Base-by-base conservation (phyloP, 192 early-diverging fungal genomes). In the Umbelopsis ramanniana region DNA sequence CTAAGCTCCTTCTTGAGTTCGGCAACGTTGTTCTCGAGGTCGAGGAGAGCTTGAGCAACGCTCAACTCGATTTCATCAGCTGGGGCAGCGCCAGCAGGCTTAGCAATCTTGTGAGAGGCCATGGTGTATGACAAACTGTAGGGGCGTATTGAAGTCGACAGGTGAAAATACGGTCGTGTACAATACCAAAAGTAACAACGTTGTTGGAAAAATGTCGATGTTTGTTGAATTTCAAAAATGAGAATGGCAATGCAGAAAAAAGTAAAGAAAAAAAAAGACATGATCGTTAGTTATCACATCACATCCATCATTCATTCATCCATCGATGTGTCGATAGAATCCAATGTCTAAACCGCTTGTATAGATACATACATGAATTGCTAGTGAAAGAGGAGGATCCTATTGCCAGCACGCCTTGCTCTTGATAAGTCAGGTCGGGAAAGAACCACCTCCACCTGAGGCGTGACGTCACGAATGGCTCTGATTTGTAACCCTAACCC, bases 1-100 rank as follows among this genome's bases (percentile, higher is more conserved):
- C 93, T 90, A 75, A 98, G 89, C 75, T 98, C 97, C 83, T 92
- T 93, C 93, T 96, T 97, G 80, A 99, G 91, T 80, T 99, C 97
- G 72, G 93, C 84, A 76, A 95, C 95, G 89, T 93, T 96, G 74
- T 91, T 87, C 90, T 98, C 95, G 70, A 98, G 88, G 84, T 99
- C 96, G 84, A 90, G 86, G 79, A 99, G 90, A 81, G 96, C 92
- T 82, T 96, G 94, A 83, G 96, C 97, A 83, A 99, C 92, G 84
- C 92, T 88, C 75, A 95, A 88, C 86, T 97, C 96, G 78, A 96
- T 91, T 85, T 96, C 95, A 79, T 88, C 83, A 67, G 81, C 78
- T 74, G 81, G 70, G 66, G 72, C 72, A 33, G 73, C 72, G 67
- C 77, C 77, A 60, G 67, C 74, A 66, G 73, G 77, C 77, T 79